These are phyloP conservation scores for Fusarium euwallaceae DNA, from an alignment of 2,329 filamentous ascomycete species.

Conservation along the genomic window DNA sequence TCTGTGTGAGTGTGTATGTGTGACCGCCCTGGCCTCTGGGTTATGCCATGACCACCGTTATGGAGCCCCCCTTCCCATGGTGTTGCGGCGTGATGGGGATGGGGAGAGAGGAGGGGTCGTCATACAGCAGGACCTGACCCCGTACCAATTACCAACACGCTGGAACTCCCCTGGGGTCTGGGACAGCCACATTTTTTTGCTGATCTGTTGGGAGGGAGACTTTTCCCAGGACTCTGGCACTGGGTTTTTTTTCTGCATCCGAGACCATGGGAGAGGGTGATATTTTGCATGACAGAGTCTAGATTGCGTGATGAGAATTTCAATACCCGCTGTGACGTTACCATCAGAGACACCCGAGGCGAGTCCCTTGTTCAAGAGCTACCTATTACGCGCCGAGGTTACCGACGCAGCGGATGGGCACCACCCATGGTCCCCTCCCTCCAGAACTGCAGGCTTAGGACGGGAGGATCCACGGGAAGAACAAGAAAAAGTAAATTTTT, in stretches of 20 bases:
- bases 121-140: background rate
- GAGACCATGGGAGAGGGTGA: background rate
- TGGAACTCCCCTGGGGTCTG: background rate
- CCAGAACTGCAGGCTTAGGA: background rate
- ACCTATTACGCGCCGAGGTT: background rate
- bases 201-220: background rate
- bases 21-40: background rate
- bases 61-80: constrained; percentile 2
- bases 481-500: background rate
- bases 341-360: background rate
- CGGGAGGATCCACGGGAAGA: background rate
- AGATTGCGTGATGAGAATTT: background rate
- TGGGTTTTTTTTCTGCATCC: background rate
- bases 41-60: constrained; percentile 3
- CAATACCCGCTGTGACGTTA: background rate
- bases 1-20: background rate
- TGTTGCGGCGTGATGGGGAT: background rate
- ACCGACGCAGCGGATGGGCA: background rate
- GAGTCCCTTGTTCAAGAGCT: background rate
- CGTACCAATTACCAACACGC: background rate
- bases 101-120: background rate
- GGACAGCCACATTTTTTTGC: background rate
- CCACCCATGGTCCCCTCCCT: background rate
- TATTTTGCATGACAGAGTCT: background rate
- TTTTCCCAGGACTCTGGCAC: background rate